Percentiles rank a stretch among this genome's conserved stretches.
Conservation (phyloP, 768 basidiomycete species). For the Hygrocybe coccinea region DNA sequence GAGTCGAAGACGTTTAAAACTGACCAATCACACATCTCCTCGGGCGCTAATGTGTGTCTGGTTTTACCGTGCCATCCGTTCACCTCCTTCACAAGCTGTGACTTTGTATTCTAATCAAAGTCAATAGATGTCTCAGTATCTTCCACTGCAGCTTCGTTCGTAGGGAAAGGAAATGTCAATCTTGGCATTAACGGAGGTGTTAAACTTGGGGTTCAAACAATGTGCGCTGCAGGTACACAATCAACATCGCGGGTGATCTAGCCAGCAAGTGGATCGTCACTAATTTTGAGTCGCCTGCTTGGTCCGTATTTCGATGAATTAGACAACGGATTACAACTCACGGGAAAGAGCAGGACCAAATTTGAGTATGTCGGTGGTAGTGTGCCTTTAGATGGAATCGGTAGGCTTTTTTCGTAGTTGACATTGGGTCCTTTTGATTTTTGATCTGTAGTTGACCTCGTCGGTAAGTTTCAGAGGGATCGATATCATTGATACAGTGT, state of each 20-base stretch:
- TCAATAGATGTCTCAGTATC: slow-evolving; percentile 51
- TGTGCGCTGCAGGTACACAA: slow-evolving; percentile 83
- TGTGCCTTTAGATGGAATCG: slow-evolving; percentile 95
- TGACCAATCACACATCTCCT: no score
- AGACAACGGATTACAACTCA: slow-evolving; percentile 51
- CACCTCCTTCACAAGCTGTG: not conserved
- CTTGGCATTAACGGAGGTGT: slow-evolving; percentile 89
- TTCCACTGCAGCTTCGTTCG: slow-evolving; percentile 93
- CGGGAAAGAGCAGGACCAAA: slow-evolving; percentile 58
- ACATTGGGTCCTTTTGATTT: slow-evolving; percentile 1
- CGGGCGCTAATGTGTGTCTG: no score
- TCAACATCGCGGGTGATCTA: slow-evolving; percentile 72
- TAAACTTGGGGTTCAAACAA: slow-evolving; percentile 88
- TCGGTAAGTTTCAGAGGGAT: slow-evolving; percentile 58
- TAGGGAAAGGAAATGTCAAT: slow-evolving; percentile 95
- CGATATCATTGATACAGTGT: not conserved
- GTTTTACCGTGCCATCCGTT: no score
- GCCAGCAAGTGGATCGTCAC: slow-evolving; percentile 92
- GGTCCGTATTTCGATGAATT: slow-evolving; percentile 68
- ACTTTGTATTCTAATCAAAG: not conserved
- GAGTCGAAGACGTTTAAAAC: slow-evolving; percentile 62
- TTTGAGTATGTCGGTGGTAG: slow-evolving; percentile 97
- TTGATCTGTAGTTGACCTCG: slow-evolving; percentile 84
- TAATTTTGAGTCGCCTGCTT: slow-evolving; percentile 86
- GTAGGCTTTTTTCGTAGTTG: slow-evolving; percentile 38